Evolutionary conservation across 208 protist genomes (phyloP).

Genomic region (Crithidia thermophila): DNA sequence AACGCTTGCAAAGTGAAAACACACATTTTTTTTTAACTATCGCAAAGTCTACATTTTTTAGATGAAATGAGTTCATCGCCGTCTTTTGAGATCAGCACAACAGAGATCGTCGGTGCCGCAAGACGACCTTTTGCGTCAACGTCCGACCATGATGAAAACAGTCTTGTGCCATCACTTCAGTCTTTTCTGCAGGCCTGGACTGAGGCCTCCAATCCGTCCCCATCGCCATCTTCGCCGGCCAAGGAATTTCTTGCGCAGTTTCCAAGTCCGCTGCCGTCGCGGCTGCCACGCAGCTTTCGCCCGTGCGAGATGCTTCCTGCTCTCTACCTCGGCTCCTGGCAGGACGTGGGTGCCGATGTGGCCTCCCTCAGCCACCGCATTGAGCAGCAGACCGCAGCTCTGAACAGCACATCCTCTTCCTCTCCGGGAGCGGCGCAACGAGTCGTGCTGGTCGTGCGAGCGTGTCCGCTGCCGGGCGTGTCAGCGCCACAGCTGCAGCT

Average conservation of each 20-base stretch:
- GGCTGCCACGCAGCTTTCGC: conserved; percentile 42
- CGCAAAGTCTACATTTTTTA: no score
- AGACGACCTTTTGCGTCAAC: no score
- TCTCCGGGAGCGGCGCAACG: conserved; percentile 13
- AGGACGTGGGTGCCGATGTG: conserved; percentile 41
- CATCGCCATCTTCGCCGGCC: neutral
- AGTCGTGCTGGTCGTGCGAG: conserved; percentile 41
- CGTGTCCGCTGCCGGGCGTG: conserved; percentile 25
- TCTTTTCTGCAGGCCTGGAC: conserved; percentile 23
- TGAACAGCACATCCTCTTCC: neutral
- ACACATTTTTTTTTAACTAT: no score
- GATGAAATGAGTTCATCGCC: no score
- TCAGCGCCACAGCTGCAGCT: conserved; percentile 23
- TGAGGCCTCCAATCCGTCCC: neutral
- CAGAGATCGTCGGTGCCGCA: no score
- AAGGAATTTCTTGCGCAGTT: neutral
- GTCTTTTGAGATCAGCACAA: no score
- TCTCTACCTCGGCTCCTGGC: conserved; percentile 56
- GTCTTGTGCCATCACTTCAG: conserved; percentile 12
- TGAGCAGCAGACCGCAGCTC: neutral
- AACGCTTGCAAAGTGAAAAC: no score
- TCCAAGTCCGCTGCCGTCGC: conserved; percentile 14
- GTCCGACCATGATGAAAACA: no score
- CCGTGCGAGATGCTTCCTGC: conserved; percentile 60
- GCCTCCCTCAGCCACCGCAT: conserved; percentile 26